These are phyloP conservation scores for Xylariaceae sp. DNA, from an alignment of 2,329 filamentous ascomycete genomes.

Conservation along the genomic window DNA sequence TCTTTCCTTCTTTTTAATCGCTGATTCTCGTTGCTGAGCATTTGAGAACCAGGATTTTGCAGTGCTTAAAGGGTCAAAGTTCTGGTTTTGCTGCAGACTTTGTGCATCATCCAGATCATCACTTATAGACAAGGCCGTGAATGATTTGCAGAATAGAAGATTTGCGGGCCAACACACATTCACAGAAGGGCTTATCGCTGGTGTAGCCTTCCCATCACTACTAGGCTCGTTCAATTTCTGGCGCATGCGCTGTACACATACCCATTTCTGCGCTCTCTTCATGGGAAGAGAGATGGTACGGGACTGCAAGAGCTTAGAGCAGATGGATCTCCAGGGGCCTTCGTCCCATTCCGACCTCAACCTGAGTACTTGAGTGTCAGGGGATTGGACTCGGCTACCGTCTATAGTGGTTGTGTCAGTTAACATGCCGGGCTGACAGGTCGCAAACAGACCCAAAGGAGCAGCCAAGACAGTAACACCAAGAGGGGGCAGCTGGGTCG, in stretches of 20 bases:
- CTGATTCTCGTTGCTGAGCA: slow-evolving; percentile 44
- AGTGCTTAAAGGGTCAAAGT: slow-evolving; percentile 45
- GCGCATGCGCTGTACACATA: slow-evolving; percentile 47
- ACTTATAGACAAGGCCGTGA: slow-evolving; percentile 38
- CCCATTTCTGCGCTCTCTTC: slow-evolving; percentile 43
- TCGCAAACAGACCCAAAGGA: slow-evolving; percentile 49
- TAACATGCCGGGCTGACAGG: slow-evolving; percentile 36
- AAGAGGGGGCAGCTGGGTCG: slow-evolving; percentile 37
- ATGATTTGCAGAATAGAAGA: slow-evolving; percentile 50
- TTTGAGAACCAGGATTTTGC: slow-evolving; percentile 48
- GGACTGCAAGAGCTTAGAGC: slow-evolving; percentile 47
- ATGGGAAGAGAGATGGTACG: slow-evolving; percentile 44
- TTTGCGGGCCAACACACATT: slow-evolving; percentile 52
- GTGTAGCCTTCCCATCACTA: slow-evolving; percentile 39
- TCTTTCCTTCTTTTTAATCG: slow-evolving; percentile 44
- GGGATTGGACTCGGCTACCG: slow-evolving; percentile 44
- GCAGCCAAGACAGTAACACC: slow-evolving; percentile 49
- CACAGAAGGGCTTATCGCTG: slow-evolving; percentile 32
- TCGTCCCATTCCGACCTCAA: slow-evolving; percentile 38
- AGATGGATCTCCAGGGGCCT: slow-evolving; percentile 48
- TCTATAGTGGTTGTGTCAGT: slow-evolving; percentile 33
- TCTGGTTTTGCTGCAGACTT: slow-evolving; percentile 37
- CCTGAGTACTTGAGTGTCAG: slow-evolving; percentile 48
- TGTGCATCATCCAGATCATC: slow-evolving; percentile 38
- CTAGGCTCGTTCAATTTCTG: slow-evolving; percentile 41